phyloP scores from a whole-genome alignment of 2,329 filamentous ascomycete species.

The Fusarium denticulatum region DNA sequence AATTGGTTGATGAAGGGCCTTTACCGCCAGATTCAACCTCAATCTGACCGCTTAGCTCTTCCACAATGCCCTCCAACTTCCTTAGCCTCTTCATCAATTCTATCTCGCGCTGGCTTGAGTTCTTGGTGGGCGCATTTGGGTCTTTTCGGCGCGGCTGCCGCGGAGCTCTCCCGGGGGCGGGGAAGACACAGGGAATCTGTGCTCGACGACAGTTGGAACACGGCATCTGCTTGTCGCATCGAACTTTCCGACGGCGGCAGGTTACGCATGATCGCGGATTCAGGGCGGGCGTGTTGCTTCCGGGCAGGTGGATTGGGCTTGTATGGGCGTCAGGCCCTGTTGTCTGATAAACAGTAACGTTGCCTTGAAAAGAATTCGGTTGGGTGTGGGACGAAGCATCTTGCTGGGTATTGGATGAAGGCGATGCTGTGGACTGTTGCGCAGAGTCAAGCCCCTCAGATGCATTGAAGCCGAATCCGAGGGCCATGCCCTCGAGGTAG shows the following conservation, averaged over 20 bases:
- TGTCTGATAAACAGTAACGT: constrained; percentile 53
- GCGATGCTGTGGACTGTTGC: constrained; percentile 36
- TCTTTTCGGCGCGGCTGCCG: constrained; percentile 73
- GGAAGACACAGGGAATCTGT: constrained; percentile 77
- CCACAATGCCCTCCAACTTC: constrained; percentile 80
- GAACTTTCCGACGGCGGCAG: constrained; percentile 70
- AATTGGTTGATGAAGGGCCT: constrained; percentile 44
- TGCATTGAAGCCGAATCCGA: constrained; percentile 42
- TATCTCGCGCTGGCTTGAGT: constrained; percentile 69
- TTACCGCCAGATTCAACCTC: constrained; percentile 59
- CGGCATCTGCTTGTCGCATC: constrained; percentile 81
- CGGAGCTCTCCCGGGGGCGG: constrained; percentile 77
- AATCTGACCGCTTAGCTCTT: constrained; percentile 72
- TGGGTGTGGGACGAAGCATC: constrained; percentile 28
- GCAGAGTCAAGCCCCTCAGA: constrained; percentile 34
- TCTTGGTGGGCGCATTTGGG: constrained; percentile 68
- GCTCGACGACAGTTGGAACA: constrained; percentile 80
- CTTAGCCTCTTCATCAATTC: constrained; percentile 78
- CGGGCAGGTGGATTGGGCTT: constrained; percentile 49
- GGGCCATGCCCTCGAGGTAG: constrained; percentile 37
- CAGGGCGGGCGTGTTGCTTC: constrained; percentile 49
- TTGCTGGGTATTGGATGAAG: constrained; percentile 39
- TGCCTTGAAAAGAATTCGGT: constrained; percentile 41
- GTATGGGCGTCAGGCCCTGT: constrained; percentile 53
- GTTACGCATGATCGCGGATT: constrained; percentile 63